phyloP scores from a whole-genome alignment of 371 early-diverging fungal genomes.

The Apophysomyces elegans region DNA sequence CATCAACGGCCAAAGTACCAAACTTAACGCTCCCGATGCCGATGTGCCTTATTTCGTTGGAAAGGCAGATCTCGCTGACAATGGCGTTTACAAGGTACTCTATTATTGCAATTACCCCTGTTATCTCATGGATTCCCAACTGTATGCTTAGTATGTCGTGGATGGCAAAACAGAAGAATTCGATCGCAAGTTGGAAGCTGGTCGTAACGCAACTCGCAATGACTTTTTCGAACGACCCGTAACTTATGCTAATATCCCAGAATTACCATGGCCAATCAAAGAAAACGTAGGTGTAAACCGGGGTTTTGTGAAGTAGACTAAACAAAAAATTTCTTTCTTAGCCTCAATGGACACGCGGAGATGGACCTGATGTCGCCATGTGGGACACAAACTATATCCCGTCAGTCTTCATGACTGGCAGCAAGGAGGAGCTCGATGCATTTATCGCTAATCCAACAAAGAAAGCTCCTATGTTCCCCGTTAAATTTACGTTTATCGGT shows the following conservation, averaged over 20 bases:
- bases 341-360: constrained; percentile 57
- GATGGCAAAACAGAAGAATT: constrained; percentile 52
- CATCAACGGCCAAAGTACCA: constrained; percentile 44
- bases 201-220: constrained; percentile 43
- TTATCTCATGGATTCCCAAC: neutral
- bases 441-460: constrained; percentile 8
- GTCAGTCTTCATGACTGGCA: constrained; percentile 46
- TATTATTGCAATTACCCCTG: neutral
- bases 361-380: constrained; percentile 38
- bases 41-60: constrained; percentile 53
- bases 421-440: constrained; percentile 28
- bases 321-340: constrained; percentile 20
- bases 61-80: constrained; percentile 37
- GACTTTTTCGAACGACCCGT: constrained; percentile 54
- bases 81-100: constrained; percentile 46
- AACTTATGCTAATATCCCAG: constrained; percentile 58
- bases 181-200: constrained; percentile 42
- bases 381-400: constrained; percentile 61
- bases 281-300: constrained; percentile 25
- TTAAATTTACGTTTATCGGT: constrained; percentile 49
- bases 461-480: constrained; percentile 12
- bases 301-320: neutral
- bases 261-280: constrained; percentile 54
- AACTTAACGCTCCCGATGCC: constrained; percentile 45
- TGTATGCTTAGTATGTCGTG: constrained; percentile 42